Evolutionary conservation across 768 basidiomycete species (phyloP).

Genomic region (Hypsizygus marmoreus): DNA sequence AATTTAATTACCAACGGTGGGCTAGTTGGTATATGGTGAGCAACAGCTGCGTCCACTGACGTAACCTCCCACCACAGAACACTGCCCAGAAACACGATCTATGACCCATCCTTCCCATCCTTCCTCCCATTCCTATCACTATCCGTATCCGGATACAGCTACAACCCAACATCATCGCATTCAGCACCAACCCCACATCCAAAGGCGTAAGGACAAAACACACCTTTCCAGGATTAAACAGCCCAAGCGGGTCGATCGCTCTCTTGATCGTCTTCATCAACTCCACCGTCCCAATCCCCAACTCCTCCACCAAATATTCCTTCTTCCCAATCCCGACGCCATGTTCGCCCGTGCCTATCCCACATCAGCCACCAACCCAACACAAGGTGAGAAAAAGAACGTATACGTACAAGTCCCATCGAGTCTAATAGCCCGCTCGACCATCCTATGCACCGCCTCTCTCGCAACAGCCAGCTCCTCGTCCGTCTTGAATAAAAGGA

Average conservation of each 20-base stretch:
- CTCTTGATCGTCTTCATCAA: constrained; percentile 84
- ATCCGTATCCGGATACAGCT: too few species aligned
- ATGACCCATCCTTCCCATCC: too few species aligned
- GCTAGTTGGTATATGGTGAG: too few species aligned
- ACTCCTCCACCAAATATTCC: constrained; percentile 77
- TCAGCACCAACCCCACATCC: too few species aligned
- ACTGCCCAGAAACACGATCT: too few species aligned
- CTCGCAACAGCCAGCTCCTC: constrained; percentile 47
- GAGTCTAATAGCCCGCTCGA: constrained; percentile 66
- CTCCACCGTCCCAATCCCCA: constrained; percentile 80
- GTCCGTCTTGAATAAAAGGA: constrained; percentile 59
- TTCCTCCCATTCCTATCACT: too few species aligned
- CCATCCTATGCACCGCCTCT: constrained; percentile 59
- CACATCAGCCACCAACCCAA: constrained; percentile 1
- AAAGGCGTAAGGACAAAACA: too few species aligned
- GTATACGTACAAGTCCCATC: constrained; percentile 80
- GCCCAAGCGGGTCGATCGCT: constrained; percentile 68
- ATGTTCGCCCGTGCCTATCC: constrained; percentile 75
- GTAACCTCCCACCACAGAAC: too few species aligned
- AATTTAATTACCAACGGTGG: too few species aligned
- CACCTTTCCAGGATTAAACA: constrained; percentile 90
- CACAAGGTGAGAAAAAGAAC: constrained; percentile 15
- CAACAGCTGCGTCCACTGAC: too few species aligned
- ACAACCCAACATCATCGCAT: too few species aligned
- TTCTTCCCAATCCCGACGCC: constrained; percentile 88